Base-by-base conservation (phyloP, 163 green algal genomes). In the Prototheca stagnorum region DNA sequence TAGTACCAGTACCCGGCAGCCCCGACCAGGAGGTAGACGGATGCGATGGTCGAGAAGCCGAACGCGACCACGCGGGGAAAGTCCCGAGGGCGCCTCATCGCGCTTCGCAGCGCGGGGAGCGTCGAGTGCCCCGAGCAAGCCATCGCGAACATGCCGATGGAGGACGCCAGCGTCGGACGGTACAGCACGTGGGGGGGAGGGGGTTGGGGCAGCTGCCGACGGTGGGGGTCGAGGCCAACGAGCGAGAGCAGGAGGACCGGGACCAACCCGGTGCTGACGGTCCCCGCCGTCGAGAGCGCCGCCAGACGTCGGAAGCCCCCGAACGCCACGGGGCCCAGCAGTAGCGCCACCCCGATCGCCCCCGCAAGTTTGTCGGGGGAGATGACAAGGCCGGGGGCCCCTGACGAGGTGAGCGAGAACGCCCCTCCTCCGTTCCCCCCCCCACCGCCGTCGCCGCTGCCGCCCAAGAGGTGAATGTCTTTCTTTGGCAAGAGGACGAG, bases 141-240 rank as follows among this genome's bases (percentile, higher is more conserved):
- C 9, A 75, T 39, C 2, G 56, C 58, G 47, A 78, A 75, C n/a
- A 80, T 68, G 35, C 68, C 69, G 5, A 69, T 36, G 0, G 56
- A 43, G 27, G 61, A 52, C 15, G 77, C 46, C 43, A 75, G 44
- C 24, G 53, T 48, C 47, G 43, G 2, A 31, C 29, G 39, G 4
- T 29, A 34, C 39, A 39, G 14, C 20, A 40, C 21, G 46, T 42
- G 65, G 24, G 46, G 11, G 3, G 40, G 47, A 0, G 43, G 47
- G 7, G 50, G 47, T 39, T 47, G 48, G 2, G 59, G 59, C 44
- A 66, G 51, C 2, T 52, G 23, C 3, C 36, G 2, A 15, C 64
- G 57, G 2, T 37, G 22, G 16, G 62, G 62, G 46, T 77, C 68
- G 14, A 66, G 21, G 1, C 29, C 46, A 27, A 67, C 23, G 9